phyloP scores from a whole-genome alignment of 257 asterid genomes.

The Nemophila menziesii region DNA sequence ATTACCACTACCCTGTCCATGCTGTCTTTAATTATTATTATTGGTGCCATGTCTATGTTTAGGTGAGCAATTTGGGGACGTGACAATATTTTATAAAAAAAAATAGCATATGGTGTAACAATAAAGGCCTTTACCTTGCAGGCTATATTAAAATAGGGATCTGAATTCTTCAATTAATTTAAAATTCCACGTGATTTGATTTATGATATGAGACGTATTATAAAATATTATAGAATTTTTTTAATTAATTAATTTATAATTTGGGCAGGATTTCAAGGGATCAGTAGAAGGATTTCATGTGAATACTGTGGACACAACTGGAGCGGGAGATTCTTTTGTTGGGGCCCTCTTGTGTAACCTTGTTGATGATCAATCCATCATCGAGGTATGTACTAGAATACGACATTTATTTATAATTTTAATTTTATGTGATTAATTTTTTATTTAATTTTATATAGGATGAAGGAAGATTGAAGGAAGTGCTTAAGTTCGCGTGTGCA shows the following conservation, averaged over 20 bases:
- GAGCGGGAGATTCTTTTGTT: conserved; percentile 46
- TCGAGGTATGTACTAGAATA: conserved; percentile 18
- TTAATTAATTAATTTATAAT: no score
- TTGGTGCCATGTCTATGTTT: no score
- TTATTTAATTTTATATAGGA: conserved; percentile 27
- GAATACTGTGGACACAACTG: conserved; percentile 38
- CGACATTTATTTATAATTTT: no score
- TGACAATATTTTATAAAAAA: no score
- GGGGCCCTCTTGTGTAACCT: conserved; percentile 33
- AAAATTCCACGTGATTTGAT: not conserved
- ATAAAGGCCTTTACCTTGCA: no score
- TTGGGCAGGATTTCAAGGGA: conserved; percentile 23
- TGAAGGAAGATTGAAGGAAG: conserved; percentile 65
- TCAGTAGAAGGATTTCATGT: conserved; percentile 30
- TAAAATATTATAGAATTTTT: no score
- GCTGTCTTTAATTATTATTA: no score
- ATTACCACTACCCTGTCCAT: no score
- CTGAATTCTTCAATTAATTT: no score
- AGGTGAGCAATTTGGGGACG: no score
- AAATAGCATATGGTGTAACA: no score
- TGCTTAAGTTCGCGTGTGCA: conserved; percentile 63
- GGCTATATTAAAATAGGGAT: no score
- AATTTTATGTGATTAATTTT: not conserved
- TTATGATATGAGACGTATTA: not conserved
- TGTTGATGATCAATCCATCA: conserved; percentile 26